These are phyloP conservation scores for Hanseniaspora lachancei DNA, from an alignment of 805 yeast genomes.

Conservation along the genomic window DNA sequence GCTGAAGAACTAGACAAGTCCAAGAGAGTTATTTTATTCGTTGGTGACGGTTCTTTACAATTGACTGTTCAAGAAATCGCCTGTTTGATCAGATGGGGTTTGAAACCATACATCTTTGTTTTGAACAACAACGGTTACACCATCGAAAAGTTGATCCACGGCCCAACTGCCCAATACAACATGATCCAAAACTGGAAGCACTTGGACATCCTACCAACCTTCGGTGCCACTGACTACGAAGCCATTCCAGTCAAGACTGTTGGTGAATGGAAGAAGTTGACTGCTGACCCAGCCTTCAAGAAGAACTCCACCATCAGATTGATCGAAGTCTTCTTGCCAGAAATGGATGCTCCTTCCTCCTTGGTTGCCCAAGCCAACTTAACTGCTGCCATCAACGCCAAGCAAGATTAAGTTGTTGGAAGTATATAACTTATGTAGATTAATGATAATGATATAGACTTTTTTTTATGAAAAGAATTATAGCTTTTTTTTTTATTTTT, in stretches of 20 bases:
- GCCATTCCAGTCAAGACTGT: slow-evolving; percentile 40
- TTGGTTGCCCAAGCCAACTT: slow-evolving; percentile 57
- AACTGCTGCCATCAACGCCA: slow-evolving; percentile 38
- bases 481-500: neutral
- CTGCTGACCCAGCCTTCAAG: slow-evolving; percentile 36
- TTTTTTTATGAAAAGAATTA: neutral
- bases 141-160: slow-evolving; percentile 62
- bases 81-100: slow-evolving; percentile 53
- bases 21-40: slow-evolving; percentile 52
- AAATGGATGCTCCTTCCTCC: slow-evolving; percentile 56
- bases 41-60: slow-evolving; percentile 68
- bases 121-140: slow-evolving; percentile 66
- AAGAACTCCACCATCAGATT: slow-evolving; percentile 48
- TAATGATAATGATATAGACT: neutral
- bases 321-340: slow-evolving; percentile 55
- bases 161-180: slow-evolving; percentile 50
- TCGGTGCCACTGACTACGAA: slow-evolving; percentile 42
- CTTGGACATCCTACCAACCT: slow-evolving; percentile 29
- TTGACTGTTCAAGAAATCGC: slow-evolving; percentile 63
- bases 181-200: slow-evolving; percentile 61
- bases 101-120: slow-evolving; percentile 55
- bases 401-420: slow-evolving; percentile 17
- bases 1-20: slow-evolving; percentile 48
- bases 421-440: neutral
- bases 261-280: slow-evolving; percentile 45